Base-by-base conservation (phyloP, 192 early-diverging fungal species). In the Cetraspora pellucida region DNA sequence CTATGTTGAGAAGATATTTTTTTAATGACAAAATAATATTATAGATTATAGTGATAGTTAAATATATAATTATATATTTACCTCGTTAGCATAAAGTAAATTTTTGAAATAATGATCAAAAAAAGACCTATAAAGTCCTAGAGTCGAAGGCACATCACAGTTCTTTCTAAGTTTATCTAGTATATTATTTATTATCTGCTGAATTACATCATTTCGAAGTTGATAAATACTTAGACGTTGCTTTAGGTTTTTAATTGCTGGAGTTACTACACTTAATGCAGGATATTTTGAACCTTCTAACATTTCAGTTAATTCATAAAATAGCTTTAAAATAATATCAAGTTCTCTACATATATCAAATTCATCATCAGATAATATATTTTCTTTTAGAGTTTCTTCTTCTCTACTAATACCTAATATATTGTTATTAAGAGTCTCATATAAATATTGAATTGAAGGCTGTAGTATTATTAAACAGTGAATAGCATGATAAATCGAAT, bases 51-150 rank as follows among this genome's bases (percentile, higher is more conserved):
- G n/a, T n/a, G n/a, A n/a, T n/a, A n/a, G n/a, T n/a, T n/a, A n/a
- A n/a, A n/a, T n/a, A n/a, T n/a, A n/a, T n/a, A n/a, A n/a, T n/a
- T n/a, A n/a, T n/a, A n/a, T 37, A 37, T 37, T 37, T 37, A 37
- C 5, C 1, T 5, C 31, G 14, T 28, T 30, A 19, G 1, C 2
- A 30, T 37, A 30, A 16, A 64, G 9, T 7, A 64, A 27, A 31
- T 27, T 64, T 64, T 64, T 64, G 28, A 64, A 64, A 64, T 17
- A 1, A 31, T 1, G 61, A 31, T 64, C 61, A 30, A 64, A 64
- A 31, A 64, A 64, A 64, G 27, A 64, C 8, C 61, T 28, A 64
- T 64, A 64, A 16, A 64, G 31, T 64, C 61, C 61, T 31, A 64
- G 61, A 64, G 21, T 43, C 16, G 27, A 64, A 64, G 61, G 61